Evolutionary conservation across 345 rosid species (phyloP), one percentile per base, ranked within the genome.

Genomic region (Lepidium didymum): DNA sequence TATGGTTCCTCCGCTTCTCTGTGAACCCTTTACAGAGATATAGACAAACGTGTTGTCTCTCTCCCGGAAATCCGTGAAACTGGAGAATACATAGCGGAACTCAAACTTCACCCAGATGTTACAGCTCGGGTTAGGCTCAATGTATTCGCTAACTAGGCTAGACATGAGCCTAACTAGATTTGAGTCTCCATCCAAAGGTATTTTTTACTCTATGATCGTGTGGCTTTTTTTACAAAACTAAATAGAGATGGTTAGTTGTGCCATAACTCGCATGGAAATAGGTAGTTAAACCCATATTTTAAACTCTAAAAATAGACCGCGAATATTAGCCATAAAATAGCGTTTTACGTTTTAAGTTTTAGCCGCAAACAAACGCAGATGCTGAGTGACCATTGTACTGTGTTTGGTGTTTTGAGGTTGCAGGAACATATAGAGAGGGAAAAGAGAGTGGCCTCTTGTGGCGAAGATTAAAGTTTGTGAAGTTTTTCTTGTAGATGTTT

Each of bases 81-180:
- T 0, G 98, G 98, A 58, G 96, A 88, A 77, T 88, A 90, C 72
- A 63, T 87, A 14, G 98, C 94, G 18, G 95, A 94, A 76, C 83
- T 94, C 37, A 94, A 86, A 80, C 97, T 94, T 76, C 99, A 90
- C 54, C 95, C 97, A 0, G 97, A 94, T 75, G 97, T 94, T 62
- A 86, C 85, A 33, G 97, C 97, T 41, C 87, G 77, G 56, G 82
- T 90, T 65, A 83, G 79, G 82, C 27, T 94, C 75, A 94, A 84
- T 47, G 97, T 94, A 64, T 84, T 8, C 66, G 91, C 96, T 31
- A 94, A 87, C 78, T 29, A 29, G 33, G 33, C 33, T 29, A 29
- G 33, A 29, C 7, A 29, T 29, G 33, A 29, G 33, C 33, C 7
- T 6, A 5, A 29, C 1, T 29, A 29, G 33, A 29, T 7, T 5